Evolutionary conservation across 225 moss, liverwort and hornwort species (phyloP).

Genomic region (Physcomitrium patens): DNA sequence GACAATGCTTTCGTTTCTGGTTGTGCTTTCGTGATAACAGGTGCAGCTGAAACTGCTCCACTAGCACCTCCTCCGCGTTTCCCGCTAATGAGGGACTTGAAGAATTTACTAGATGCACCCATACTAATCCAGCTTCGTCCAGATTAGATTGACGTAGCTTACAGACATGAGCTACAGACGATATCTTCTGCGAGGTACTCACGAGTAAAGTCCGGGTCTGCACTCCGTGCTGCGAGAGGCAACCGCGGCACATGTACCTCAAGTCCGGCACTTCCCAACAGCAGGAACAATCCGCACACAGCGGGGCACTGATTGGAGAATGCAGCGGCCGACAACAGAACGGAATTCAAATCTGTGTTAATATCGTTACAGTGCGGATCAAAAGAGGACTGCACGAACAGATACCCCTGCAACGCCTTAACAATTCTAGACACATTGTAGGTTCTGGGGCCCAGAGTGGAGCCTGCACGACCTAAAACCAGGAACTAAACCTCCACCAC

Average conservation of each 20-base stretch:
- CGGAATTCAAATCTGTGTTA: too few relatives aligned
- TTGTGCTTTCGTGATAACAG: slow-evolving; percentile 29
- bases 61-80: slow-evolving; percentile 39
- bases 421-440: too few relatives aligned
- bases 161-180: slow-evolving; percentile 62
- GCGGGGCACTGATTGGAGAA: too few relatives aligned
- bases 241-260: slow-evolving; percentile 42
- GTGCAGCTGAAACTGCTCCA: slow-evolving; percentile 17
- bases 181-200: slow-evolving; percentile 24
- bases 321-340: too few relatives aligned
- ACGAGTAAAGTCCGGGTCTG: slow-evolving; percentile 30
- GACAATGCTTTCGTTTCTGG: slow-evolving; percentile 43
- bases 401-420: too few relatives aligned
- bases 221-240: slow-evolving; percentile 20
- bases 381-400: too few relatives aligned
- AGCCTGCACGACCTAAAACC: too few relatives aligned
- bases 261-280: slow-evolving; percentile 6
- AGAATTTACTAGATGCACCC: slow-evolving; percentile 79
- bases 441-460: too few relatives aligned
- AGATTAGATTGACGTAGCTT: slow-evolving; percentile 41
- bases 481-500: too few relatives aligned
- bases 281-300: too few relatives aligned
- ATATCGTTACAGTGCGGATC: too few relatives aligned
- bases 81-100: slow-evolving; percentile 66
- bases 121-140: slow-evolving; percentile 69